phyloP scores from a whole-genome alignment of 805 yeast genomes.

The Wilhelminamyces savonicus region DNA sequence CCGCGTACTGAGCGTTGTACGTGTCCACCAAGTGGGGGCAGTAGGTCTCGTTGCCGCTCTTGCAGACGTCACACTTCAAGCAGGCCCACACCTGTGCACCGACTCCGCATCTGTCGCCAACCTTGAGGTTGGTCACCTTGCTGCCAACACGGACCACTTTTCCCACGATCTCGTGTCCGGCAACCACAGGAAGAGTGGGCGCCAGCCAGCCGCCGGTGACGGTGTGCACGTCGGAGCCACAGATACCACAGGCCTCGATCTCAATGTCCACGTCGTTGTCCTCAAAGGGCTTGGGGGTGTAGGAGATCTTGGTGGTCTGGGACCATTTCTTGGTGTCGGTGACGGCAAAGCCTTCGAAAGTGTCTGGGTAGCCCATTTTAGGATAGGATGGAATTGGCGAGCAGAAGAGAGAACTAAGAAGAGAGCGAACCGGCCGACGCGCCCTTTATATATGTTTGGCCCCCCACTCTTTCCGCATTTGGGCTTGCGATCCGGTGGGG shows the following conservation, averaged over 20 bases:
- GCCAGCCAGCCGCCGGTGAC: constrained; percentile 47
- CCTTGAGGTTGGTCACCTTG: constrained; percentile 42
- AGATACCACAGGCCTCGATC: constrained; percentile 20
- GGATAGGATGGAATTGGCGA: too few species aligned
- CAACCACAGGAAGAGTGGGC: constrained; percentile 13
- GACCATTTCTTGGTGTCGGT: not conserved
- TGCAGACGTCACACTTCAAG: constrained; percentile 19
- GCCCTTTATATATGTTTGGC: too few species aligned
- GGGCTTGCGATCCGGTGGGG: too few species aligned
- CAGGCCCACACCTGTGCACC: constrained; percentile 70
- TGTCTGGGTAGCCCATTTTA: too few species aligned
- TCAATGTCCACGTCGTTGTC: not conserved
- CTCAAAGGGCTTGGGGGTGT: not conserved
- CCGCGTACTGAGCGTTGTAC: constrained; percentile 22
- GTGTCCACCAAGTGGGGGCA: constrained; percentile 31
- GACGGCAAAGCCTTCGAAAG: not conserved
- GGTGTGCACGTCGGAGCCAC: constrained; percentile 56
- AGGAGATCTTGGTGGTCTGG: not conserved
- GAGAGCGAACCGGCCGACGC: too few species aligned
- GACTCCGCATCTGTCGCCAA: constrained; percentile 76
- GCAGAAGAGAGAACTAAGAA: too few species aligned
- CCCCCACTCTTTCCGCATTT: too few species aligned
- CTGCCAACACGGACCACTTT: constrained; percentile 37
- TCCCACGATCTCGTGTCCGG: constrained; percentile 22
- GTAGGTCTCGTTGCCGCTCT: constrained; percentile 10